A percentile compares a stretch with the other conserved stretches of the same genome.
These are phyloP conservation scores for Zygoascus ofunaensis DNA, from an alignment of 805 yeast species.

Conservation along the genomic window DNA sequence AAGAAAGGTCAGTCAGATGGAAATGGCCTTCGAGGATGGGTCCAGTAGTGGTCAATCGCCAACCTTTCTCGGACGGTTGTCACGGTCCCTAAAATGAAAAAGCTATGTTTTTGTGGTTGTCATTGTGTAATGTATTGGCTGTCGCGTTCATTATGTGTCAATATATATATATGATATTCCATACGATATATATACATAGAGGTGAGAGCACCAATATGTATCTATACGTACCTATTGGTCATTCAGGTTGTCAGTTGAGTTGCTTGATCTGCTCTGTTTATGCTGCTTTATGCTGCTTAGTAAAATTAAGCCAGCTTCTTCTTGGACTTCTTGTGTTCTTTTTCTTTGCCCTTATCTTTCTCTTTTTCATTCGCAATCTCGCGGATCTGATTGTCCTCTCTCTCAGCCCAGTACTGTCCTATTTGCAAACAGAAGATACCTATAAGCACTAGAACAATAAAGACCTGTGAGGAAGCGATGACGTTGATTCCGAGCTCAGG, in stretches of 20 bases:
- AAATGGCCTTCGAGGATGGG: background rate
- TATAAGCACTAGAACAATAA: slow-evolving; percentile 57
- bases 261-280: too few species aligned
- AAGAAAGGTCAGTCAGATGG: background rate
- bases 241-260: too few species aligned
- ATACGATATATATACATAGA: too few species aligned
- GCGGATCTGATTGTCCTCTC: slow-evolving; percentile 33
- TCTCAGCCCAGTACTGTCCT: slow-evolving; percentile 80
- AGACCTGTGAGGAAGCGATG: slow-evolving; percentile 78
- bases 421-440: slow-evolving; percentile 82
- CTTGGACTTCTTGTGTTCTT: too few species aligned
- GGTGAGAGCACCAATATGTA: too few species aligned
- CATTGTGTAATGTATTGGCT: too few species aligned
- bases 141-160: too few species aligned
- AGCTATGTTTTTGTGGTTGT: too few species aligned
- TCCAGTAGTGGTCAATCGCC: background rate
- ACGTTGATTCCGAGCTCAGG: slow-evolving; percentile 80
- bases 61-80: background rate
- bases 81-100: background rate
- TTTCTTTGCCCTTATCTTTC: slow-evolving; percentile 14
- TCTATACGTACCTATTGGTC: too few species aligned
- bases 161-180: too few species aligned
- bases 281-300: too few species aligned
- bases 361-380: slow-evolving; percentile 17
- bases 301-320: too few species aligned